A percentile compares a stretch with the other conserved stretches of the same genome.
Evolutionary conservation across 306 rosid genomes (phyloP).

Genomic region (Elaeagnus macrophylla): DNA sequence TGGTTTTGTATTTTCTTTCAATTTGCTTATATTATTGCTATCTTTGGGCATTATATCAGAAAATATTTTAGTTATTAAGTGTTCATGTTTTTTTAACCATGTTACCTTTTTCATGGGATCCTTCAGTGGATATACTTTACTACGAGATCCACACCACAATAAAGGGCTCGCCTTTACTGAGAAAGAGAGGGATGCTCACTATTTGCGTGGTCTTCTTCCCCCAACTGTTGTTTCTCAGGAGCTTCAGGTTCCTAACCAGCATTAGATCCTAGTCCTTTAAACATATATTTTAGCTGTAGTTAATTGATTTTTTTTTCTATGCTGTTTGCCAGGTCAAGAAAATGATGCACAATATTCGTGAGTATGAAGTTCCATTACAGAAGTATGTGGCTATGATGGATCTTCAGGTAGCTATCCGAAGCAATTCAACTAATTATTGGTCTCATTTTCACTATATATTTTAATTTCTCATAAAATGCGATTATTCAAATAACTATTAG

Average conservation of each 20-base stretch:
- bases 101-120: conserved; percentile 3
- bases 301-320: neutral
- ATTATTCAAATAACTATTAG: conserved; percentile 36
- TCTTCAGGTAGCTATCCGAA: conserved; percentile 62
- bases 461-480: neutral
- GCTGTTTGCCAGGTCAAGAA: conserved; percentile 56
- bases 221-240: conserved; percentile 65
- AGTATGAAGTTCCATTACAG: conserved; percentile 78
- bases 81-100: conserved; percentile 3
- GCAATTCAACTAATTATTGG: conserved; percentile 1
- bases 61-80: no score
- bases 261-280: neutral
- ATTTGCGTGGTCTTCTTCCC: conserved; percentile 90
- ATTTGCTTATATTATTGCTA: no score
- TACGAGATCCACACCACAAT: conserved; percentile 89
- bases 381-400: conserved; percentile 93
- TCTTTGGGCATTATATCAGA: neutral
- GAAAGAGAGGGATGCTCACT: conserved; percentile 88
- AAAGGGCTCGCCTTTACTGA: conserved; percentile 90
- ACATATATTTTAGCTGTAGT: neutral
- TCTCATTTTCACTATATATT: neutral
- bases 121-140: conserved; percentile 67
- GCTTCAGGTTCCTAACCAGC: conserved; percentile 54
- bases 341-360: conserved; percentile 64
- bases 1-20: no score